phyloP scores from a whole-genome alignment of 495 filamentous ascomycete species.

The Geopyxis carbonaria region DNA sequence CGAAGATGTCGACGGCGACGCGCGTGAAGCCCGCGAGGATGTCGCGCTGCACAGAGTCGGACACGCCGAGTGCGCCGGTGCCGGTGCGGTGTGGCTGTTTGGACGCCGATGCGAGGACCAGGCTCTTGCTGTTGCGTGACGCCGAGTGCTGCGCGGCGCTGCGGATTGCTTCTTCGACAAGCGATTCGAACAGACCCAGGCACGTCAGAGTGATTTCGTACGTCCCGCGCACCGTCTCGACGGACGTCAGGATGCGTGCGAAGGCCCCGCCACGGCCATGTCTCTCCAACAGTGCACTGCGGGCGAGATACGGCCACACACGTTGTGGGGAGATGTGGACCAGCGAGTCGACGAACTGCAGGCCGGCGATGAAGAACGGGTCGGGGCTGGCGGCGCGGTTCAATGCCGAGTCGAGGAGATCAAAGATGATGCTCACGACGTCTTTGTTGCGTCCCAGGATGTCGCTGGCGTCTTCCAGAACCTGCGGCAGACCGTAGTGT shows the following conservation, averaged over 20 bases:
- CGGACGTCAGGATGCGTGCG: slow-evolving; percentile 50
- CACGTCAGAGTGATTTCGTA: slow-evolving; percentile 62
- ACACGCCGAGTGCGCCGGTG: slow-evolving; percentile 44
- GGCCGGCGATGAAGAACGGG: slow-evolving; percentile 50
- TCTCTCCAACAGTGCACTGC: slow-evolving; percentile 56
- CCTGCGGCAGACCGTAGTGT: slow-evolving; percentile 1
- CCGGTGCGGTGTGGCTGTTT: background rate
- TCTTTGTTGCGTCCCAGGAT: slow-evolving; percentile 57
- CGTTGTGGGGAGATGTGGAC: slow-evolving; percentile 55
- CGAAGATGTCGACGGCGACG: slow-evolving; percentile 60
- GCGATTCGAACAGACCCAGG: slow-evolving; percentile 50
- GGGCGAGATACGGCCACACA: slow-evolving; percentile 75
- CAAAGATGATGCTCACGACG: slow-evolving; percentile 61
- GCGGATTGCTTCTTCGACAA: slow-evolving; percentile 57
- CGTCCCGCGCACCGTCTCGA: slow-evolving; percentile 56
- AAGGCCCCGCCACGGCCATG: slow-evolving; percentile 58
- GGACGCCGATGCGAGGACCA: slow-evolving; percentile 28
- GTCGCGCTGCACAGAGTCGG: slow-evolving; percentile 56
- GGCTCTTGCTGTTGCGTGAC: slow-evolving; percentile 27
- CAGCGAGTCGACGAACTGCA: slow-evolving; percentile 60
- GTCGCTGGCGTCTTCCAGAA: slow-evolving; percentile 57
- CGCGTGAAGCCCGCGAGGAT: slow-evolving; percentile 55
- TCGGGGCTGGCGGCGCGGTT: slow-evolving; percentile 33
- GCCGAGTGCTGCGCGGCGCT: slow-evolving; percentile 55
- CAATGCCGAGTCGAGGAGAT: slow-evolving; percentile 61